phyloP scores from a whole-genome alignment of 257 asterid genomes.

The Fraxinus cuspidata region DNA sequence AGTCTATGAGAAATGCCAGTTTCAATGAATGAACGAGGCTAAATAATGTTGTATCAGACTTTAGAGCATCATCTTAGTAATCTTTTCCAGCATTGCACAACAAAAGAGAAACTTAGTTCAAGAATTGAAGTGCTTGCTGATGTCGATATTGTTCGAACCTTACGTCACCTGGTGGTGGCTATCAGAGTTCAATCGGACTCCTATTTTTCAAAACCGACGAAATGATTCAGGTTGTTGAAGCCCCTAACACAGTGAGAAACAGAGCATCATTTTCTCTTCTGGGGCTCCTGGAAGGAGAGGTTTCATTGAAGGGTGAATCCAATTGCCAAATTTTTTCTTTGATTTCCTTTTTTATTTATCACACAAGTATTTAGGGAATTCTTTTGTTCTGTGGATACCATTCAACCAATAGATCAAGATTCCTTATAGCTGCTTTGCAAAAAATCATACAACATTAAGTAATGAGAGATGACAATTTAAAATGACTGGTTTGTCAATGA shows the following conservation, averaged over 20 bases:
- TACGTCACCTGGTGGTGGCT: conserved; percentile 93
- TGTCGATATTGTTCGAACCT: conserved; percentile 69
- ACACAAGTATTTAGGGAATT: neutral
- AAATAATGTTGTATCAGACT: neutral
- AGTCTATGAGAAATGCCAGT: neutral
- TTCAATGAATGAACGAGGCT: neutral
- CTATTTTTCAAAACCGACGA: conserved; percentile 78
- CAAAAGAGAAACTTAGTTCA: neutral
- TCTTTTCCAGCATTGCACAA: too few relatives aligned
- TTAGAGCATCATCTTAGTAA: neutral
- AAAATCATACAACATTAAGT: neutral
- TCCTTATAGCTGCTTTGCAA: neutral
- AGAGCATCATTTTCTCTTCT: conserved; percentile 64
- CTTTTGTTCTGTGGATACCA: neutral
- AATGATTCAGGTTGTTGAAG: conserved; percentile 88
- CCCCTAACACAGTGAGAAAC: conserved; percentile 71
- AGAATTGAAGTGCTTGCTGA: neutral
- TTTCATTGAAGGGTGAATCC: conserved; percentile 67
- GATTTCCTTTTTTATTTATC: neutral
- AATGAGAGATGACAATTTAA: neutral
- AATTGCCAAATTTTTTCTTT: neutral
- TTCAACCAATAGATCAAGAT: neutral
- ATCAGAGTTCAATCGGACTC: conserved; percentile 74
- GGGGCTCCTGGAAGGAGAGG: conserved; percentile 83
- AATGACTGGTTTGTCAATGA: too few relatives aligned